Percentiles rank a stretch among this genome's conserved stretches.
Conservation (phyloP, 108 stramenopile genomes). For the Fragilariopsis cylindrus region DNA sequence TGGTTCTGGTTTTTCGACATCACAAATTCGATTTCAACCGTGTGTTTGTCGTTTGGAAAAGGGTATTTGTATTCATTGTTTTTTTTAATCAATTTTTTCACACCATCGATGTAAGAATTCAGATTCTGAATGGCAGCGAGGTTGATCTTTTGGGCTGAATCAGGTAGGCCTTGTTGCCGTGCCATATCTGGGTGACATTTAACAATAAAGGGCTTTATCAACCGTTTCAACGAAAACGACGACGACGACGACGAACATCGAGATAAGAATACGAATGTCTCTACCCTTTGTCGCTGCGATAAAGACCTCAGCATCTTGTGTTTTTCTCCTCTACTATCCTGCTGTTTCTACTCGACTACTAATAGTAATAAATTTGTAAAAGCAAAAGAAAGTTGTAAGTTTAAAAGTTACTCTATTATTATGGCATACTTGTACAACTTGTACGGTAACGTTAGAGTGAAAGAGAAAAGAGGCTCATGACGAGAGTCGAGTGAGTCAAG, state of each 20-base stretch:
- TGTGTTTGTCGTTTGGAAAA: slow-evolving; percentile 16
- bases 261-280: background rate
- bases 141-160: slow-evolving; percentile 55
- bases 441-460: no score
- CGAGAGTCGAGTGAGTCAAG: no score
- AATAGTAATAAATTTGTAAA: background rate
- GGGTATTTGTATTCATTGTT: slow-evolving; percentile 26
- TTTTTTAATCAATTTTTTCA: slow-evolving; percentile 17
- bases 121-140: slow-evolving; percentile 76
- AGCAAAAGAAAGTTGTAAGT: background rate
- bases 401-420: no score
- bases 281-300: no score
- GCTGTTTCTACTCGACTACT: no score
- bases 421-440: background rate
- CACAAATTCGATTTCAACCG: slow-evolving; percentile 48
- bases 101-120: slow-evolving; percentile 68
- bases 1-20: slow-evolving; percentile 27
- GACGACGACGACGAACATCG: slow-evolving; percentile 5
- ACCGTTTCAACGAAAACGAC: slow-evolving; percentile 38
- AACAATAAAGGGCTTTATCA: slow-evolving; percentile 75
- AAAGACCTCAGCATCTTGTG: no score
- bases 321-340: no score
- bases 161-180: slow-evolving; percentile 36
- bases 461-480: no score
- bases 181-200: slow-evolving; percentile 84